Evolutionary conservation across 2,329 filamentous ascomycete genomes (phyloP), one percentile per base, ranked within the genome.

Genomic region (Colletotrichum graminicola): DNA sequence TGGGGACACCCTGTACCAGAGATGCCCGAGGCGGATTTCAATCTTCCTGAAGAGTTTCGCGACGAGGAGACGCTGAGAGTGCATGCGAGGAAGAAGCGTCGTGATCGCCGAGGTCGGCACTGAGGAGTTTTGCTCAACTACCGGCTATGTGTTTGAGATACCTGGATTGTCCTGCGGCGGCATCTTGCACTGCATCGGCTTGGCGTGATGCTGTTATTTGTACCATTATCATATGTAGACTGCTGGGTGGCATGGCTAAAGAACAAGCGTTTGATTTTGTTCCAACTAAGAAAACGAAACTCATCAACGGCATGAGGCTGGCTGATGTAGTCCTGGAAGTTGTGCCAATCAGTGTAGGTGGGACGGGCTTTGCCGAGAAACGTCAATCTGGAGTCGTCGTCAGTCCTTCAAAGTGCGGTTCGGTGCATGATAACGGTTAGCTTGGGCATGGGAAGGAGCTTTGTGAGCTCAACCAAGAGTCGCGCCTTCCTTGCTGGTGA

Each of bases 1-100:
- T 98, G 96, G 87, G 95, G 95, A 0, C 89, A 92, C 34, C 88
- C 92, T 0, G 81, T 98, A 26, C 95, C 95, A 0, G 93, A 97
- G 18, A 84, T 92, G 68, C 79, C 84, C 6, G 88, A 93, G 78
- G 79, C 79, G 41, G 93, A 97, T 52, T 98, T 98, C 78, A 86
- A 89, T 68, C 83, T 97, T 62, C 93, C 95, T 0, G 84, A 88
- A 8, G 92, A 92, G 47, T 89, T 88, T 72, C 81, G 84, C 79
- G 79, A 92, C 79, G 83, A 85, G 74, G 87, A 89, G 76, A 85
- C 82, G 49, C 79, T 90, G 73, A 87, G 86, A 76, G 84, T 86
- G 21, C 89, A 88, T 72, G 92, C 89, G 43, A 83, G 92, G 73
- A 89, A 88, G 78, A 87, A 90, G 78, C 85, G 92, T 73, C 84